Evolutionary conservation across 2,329 filamentous ascomycete species (phyloP), one percentile per base, ranked within the genome.

Genomic region (Aureobasidium uvarum): DNA sequence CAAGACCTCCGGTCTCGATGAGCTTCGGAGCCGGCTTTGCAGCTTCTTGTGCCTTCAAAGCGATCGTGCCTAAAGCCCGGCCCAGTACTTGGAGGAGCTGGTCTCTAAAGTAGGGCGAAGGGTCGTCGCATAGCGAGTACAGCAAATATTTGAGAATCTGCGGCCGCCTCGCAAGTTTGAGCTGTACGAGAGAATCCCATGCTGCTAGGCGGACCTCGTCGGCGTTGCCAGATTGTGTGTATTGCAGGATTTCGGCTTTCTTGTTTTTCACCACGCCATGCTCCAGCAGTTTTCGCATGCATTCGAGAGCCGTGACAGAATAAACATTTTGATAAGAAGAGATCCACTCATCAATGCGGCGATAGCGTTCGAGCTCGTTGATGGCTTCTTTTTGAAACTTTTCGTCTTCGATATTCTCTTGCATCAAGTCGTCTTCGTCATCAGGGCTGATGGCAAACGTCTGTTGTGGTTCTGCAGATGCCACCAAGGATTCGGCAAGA

Each of bases 341-440:
- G 1, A 86, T 85, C 85, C 85, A 89, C 73, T 89, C 86, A 69
- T 89, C 86, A 72, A 88, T 84, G 41, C 86, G 80, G 64, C 86
- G 79, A 68, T 87, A 85, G 38, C 86, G 81, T 68, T 87, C 84
- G 41, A 89, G 84, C 71, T 87, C 85, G 31, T 83, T 81, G 31
- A 88, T 77, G 3, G 84, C 84, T 62, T 84, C 82, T 65, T 79
- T 79, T 66, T 84, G 81, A 43, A 88, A 82, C 7, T 80, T 77
- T 50, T 82, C 78, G 52, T 86, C 82, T 67, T 82, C 80, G 5
- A 59, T 33, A n/a, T 59, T 45, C 45, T 71, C 68, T 5, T 70
- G 66, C 62, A 72, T 72, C 33, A 81, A 79, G 45, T 81, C 78
- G 51, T 80, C 77, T 20, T 58, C 54, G 65, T 82, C 80, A 36